Evolutionary conservation across 805 yeast genomes (phyloP), one percentile per base, ranked within the genome.

Genomic region (Nakazawaea ishiwadae): DNA sequence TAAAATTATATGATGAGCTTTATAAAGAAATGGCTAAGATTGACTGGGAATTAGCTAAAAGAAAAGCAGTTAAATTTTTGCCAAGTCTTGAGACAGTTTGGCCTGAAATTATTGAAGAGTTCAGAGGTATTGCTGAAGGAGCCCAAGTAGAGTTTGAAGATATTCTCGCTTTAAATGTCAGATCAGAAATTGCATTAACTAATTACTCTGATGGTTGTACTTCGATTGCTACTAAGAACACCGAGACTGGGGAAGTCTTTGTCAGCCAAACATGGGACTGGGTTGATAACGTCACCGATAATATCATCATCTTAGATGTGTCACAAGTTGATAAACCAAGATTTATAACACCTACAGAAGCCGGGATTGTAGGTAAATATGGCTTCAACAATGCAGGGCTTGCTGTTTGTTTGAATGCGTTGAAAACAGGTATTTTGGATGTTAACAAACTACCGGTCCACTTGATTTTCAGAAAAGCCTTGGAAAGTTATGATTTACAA

Each of bases 231-330:
- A 54, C 63, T 49, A 29, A 51, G 48, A 52, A 54, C 41, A 15
- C 34, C 29, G 11, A 48, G 28, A 41, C 56, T 27, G 49, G 58
- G 29, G 48, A 48, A 30, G 31, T 55, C 43, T 35, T 48, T 47
- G 51, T 54, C 48, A 50, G 62, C 44, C 72, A 67, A 49, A 67
- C 65, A 45, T 67, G 72, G 72, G 72, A 67, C 48, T 67, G 72
- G 72, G 51, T 55, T 27, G 45, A 47, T 2, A 53, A 44, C 31
- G 56, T 60, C 44, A 40, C 44, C 27, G 48, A 49, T n/a, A 54
- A 53, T 28, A 44, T 61, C 23, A 46, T 62, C 6, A 47, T 56
- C 12, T 51, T 62, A 24, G 51, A 54, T 27, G 51, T 59, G n/a
- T 46, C n/a, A n/a, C n/a, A n/a, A n/a, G n/a, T n/a, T n/a, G n/a